phyloP scores from a whole-genome alignment of 2,329 filamentous ascomycete genomes.

The Aureobasidium pullulans region DNA sequence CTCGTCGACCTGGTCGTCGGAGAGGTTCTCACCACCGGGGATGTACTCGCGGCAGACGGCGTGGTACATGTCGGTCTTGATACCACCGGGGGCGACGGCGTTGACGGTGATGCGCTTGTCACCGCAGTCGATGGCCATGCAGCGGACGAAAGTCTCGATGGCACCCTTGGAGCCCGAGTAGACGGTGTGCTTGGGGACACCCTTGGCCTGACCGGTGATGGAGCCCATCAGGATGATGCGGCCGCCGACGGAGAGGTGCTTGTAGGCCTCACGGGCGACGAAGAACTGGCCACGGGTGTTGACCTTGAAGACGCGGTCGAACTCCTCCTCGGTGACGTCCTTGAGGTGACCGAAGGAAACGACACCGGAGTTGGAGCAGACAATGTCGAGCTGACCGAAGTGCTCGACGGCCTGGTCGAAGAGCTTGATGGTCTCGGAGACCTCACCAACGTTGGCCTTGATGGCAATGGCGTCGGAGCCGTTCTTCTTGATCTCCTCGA shows the following conservation, averaged over 20 bases:
- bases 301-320: constrained; percentile 52
- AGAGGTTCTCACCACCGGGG: constrained; percentile 48
- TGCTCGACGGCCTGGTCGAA: constrained; percentile 56
- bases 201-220: constrained; percentile 51
- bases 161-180: constrained; percentile 49
- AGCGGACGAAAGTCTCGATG: constrained; percentile 48
- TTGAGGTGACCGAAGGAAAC: constrained; percentile 48
- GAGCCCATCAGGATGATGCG: constrained; percentile 49
- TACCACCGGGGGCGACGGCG: constrained; percentile 51
- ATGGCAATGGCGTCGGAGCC: constrained; percentile 57
- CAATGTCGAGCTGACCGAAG: constrained; percentile 63
- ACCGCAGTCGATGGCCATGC: constrained; percentile 47
- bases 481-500: constrained; percentile 56
- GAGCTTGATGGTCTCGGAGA: constrained; percentile 54
- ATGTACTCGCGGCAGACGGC: constrained; percentile 59
- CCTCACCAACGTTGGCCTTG: constrained; percentile 61
- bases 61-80: constrained; percentile 55
- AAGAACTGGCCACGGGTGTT: constrained; percentile 60
- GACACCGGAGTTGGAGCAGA: constrained; percentile 60
- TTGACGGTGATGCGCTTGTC: constrained; percentile 53
- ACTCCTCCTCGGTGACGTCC: constrained; percentile 48
- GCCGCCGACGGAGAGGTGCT: constrained; percentile 44
- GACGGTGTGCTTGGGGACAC: constrained; percentile 47
- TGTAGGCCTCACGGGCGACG: constrained; percentile 51
- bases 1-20: constrained; percentile 52